A percentile compares a stretch with the other conserved stretches of the same genome.
Conservation (phyloP, 805 yeast genomes). For the Yamadazyma ubonensis region DNA sequence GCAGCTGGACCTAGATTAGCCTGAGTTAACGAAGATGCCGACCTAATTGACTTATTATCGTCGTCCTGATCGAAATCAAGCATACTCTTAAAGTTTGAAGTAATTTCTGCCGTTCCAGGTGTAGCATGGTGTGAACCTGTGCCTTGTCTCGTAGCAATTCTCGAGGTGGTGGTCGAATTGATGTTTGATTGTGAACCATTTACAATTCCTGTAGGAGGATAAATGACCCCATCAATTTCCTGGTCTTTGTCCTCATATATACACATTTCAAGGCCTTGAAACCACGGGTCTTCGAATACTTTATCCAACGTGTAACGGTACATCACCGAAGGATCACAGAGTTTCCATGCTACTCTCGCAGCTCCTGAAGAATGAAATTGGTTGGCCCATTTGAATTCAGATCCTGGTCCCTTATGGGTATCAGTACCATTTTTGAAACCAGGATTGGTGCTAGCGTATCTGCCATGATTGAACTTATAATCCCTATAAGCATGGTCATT, state of each 20-base stretch:
- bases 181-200: conserved; percentile 1
- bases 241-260: conserved; percentile 49
- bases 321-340: conserved; percentile 60
- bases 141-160: conserved; percentile 33
- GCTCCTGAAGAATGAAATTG: conserved; percentile 58
- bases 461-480: conserved; percentile 48
- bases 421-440: conserved; percentile 47
- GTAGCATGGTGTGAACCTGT: conserved; percentile 11
- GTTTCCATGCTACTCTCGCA: conserved; percentile 70
- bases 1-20: too few relatives aligned
- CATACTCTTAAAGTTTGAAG: conserved; percentile 31
- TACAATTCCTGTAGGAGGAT: neutral
- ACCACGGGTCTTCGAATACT: conserved; percentile 65
- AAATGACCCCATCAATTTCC: conserved; percentile 30
- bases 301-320: conserved; percentile 55
- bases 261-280: conserved; percentile 58
- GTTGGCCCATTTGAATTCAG: conserved; percentile 68
- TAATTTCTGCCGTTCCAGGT: conserved; percentile 4
- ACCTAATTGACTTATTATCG: conserved; percentile 11
- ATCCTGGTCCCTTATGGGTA: conserved; percentile 59
- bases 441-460: conserved; percentile 43
- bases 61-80: conserved; percentile 26
- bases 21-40: conserved; percentile 17
- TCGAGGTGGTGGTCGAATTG: conserved; percentile 21
- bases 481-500: conserved; percentile 56